Percentiles rank a stretch among this genome's conserved stretches.
Conservation (phyloP, 768 basidiomycete genomes). For the Calocybe indica region DNA sequence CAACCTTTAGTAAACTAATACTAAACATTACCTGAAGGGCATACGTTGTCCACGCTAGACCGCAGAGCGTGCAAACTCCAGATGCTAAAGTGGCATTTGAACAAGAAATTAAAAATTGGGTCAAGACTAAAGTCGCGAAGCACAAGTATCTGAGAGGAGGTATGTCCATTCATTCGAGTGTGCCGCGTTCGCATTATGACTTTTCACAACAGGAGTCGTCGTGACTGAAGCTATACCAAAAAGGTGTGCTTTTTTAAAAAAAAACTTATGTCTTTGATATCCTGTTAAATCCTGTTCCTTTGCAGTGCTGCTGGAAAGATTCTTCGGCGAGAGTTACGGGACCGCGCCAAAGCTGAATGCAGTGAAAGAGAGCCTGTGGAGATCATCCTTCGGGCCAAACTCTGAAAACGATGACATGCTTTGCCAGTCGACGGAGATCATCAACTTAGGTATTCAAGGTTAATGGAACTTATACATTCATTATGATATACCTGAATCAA, state of each 20-base stretch:
- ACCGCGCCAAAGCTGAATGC: conserved; percentile 54
- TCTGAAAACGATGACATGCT: conserved; percentile 14
- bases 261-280: background rate
- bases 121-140: conserved; percentile 56
- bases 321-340: conserved; percentile 69
- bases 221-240: conserved; percentile 63
- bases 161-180: conserved; percentile 8
- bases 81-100: conserved; percentile 39
- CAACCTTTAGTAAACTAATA: background rate
- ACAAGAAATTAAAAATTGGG: conserved; percentile 57
- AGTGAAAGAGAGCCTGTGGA: conserved; percentile 31
- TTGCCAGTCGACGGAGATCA: background rate
- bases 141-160: conserved; percentile 82
- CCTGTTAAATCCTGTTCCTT: conserved; percentile 2
- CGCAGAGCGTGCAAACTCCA: conserved; percentile 26
- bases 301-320: conserved; percentile 84
- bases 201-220: conserved; percentile 50
- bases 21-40: conserved; percentile 33
- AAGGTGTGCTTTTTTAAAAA: conserved; percentile 33
- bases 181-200: background rate
- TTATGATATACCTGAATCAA: too few relatives aligned
- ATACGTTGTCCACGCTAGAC: conserved; percentile 51
- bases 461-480: too few relatives aligned
- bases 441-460: background rate
- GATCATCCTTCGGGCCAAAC: conserved; percentile 23